phyloP scores from a whole-genome alignment of 805 yeast species.

The Metschnikowia lochheadii region DNA sequence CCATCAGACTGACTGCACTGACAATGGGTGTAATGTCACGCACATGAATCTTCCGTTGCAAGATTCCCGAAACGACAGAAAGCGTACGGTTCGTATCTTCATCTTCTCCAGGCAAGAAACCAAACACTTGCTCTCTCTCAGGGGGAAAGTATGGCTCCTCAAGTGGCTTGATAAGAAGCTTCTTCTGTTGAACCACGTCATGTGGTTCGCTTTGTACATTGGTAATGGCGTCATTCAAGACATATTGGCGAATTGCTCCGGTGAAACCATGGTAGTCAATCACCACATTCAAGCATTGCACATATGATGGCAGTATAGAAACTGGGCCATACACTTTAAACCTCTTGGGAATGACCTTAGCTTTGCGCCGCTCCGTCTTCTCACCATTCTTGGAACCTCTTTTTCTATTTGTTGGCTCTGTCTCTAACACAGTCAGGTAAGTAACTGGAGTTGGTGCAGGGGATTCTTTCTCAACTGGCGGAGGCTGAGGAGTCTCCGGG shows the following conservation, averaged over 20 bases:
- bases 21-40: conserved; percentile 17
- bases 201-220: conserved; percentile 12
- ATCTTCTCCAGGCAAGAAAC: conserved; percentile 1
- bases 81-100: not conserved
- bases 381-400: not conserved
- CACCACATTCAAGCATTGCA: conserved; percentile 20
- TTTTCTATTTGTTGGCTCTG: not conserved
- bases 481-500: too few species aligned
- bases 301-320: conserved; percentile 11
- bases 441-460: not conserved
- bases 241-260: conserved; percentile 13
- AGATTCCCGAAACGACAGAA: conserved; percentile 12
- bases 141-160: conserved; percentile 3
- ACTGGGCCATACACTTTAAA: conserved; percentile 9
- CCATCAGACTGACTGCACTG: conserved; percentile 20
- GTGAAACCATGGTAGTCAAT: conserved; percentile 21
- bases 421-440: too few species aligned
- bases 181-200: conserved; percentile 4
- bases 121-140: conserved; percentile 7
- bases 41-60: conserved; percentile 18
- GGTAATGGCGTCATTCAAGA: conserved; percentile 14
- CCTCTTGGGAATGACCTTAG: conserved; percentile 12
- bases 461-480: too few species aligned
- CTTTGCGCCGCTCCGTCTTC: conserved; percentile 8
- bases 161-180: conserved; percentile 4